A percentile compares a stretch with the other conserved stretches of the same genome.
These are phyloP conservation scores for Capsicum pubescens DNA, from an alignment of 257 asterid species.

Conservation along the genomic window DNA sequence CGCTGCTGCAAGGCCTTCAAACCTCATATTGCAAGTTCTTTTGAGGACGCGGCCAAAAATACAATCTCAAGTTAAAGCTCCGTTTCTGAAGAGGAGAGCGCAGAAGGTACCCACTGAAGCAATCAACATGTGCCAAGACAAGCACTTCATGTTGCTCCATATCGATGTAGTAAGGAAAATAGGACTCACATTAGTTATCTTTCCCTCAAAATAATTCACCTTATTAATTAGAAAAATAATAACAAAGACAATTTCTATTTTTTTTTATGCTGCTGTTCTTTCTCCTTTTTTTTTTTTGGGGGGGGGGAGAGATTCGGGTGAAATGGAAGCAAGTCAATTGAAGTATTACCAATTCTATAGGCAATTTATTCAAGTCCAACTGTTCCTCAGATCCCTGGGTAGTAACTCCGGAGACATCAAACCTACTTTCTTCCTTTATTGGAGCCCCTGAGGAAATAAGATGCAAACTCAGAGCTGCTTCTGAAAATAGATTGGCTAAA, in stretches of 20 bases:
- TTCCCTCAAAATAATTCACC: constrained; percentile 17
- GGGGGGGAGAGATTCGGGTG: background rate
- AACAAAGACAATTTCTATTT: background rate
- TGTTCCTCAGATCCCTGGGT: constrained; percentile 37
- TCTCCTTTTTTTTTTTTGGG: background rate
- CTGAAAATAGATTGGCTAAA: background rate
- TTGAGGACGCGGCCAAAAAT: constrained; percentile 27
- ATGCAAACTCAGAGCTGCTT: constrained; percentile 4
- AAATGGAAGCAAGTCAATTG: background rate
- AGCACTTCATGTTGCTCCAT: constrained; percentile 28
- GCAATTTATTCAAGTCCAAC: constrained; percentile 33
- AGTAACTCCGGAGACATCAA: constrained; percentile 48
- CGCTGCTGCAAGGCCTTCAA: constrained; percentile 31
- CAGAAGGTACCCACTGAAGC: constrained; percentile 27
- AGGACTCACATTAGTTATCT: constrained; percentile 7
- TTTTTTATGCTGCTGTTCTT: background rate
- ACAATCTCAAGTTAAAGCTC: constrained; percentile 28
- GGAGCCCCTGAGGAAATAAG: constrained; percentile 30
- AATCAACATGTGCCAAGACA: constrained; percentile 32
- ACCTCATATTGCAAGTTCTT: constrained; percentile 25
- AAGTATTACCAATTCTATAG: constrained; percentile 36
- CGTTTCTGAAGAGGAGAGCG: constrained; percentile 29
- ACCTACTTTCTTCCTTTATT: constrained; percentile 33
- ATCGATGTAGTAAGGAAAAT: constrained; percentile 28
- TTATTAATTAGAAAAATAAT: constrained; percentile 8